phyloP scores from a whole-genome alignment of 2,329 filamentous ascomycete genomes.

The Thielaviopsis musarum region DNA sequence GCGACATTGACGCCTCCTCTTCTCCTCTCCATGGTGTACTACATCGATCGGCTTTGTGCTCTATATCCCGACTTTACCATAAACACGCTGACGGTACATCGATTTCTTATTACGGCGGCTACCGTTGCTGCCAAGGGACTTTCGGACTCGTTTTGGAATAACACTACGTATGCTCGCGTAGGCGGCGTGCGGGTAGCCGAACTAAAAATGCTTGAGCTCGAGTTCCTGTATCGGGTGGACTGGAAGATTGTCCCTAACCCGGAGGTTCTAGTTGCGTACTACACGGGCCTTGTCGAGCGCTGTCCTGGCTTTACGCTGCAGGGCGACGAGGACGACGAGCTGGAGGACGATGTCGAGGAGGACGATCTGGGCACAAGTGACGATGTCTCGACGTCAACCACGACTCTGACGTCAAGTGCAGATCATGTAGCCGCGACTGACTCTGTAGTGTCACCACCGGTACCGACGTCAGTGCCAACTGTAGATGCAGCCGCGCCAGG shows the following conservation, averaged over 20 bases:
- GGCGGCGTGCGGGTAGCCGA: constrained; percentile 84
- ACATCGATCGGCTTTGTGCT: constrained; percentile 86
- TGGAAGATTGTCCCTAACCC: constrained; percentile 96
- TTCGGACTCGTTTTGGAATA: constrained; percentile 96
- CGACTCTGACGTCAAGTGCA: background rate
- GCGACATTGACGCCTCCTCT: constrained; percentile 86
- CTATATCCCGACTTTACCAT: constrained; percentile 92
- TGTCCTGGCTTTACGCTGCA: constrained; percentile 39
- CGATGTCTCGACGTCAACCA: background rate
- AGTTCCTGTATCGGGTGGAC: constrained; percentile 81
- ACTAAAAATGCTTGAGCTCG: constrained; percentile 77
- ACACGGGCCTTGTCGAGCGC: constrained; percentile 63
- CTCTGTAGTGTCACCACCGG: background rate
- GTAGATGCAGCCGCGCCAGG: background rate
- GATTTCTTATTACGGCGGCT: constrained; percentile 88
- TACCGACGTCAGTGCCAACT: background rate
- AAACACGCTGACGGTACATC: constrained; percentile 88
- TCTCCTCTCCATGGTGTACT: constrained; percentile 96
- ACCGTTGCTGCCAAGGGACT: constrained; percentile 93
- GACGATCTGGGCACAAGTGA: constrained; percentile 11
- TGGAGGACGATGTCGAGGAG: constrained; percentile 20
- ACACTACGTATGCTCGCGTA: constrained; percentile 85
- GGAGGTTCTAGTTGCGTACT: constrained; percentile 86
- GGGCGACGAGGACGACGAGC: constrained; percentile 21
- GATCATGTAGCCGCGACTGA: background rate